Base-by-base conservation (phyloP, 225 moss, liverwort and hornwort species). In the Bryoerythrophyllum caledonicum region DNA sequence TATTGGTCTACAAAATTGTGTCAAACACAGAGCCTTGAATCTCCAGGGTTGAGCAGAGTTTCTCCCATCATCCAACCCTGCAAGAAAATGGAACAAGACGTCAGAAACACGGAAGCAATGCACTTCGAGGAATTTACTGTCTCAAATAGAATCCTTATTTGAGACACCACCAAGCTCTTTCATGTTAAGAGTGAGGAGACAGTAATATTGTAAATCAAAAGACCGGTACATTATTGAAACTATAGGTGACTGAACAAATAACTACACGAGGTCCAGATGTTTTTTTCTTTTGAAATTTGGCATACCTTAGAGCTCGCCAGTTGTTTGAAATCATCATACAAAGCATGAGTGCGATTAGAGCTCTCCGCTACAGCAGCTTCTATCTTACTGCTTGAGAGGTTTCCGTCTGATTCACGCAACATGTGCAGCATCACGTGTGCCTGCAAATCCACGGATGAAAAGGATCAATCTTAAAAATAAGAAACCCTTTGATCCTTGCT, bases 41-140 rank as follows among this genome's bases (percentile, higher is more conserved):
- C 90, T 79, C 90, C 91, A 25, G 92, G 92, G 74, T 87, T 90
- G 15, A 94, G 84, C 21, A 91, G 70, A 23, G 83, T 79, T 26
- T 94, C 91, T 30, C 85, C 86, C 90, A 95, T 93, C 80, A 93
- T 79, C 95, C 95, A 95, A 73, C 95, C 93, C 93, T 95, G 84
- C 61, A 69, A 68, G 48, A 21, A 58, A 71, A 63, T 10, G 12
- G 11, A 59, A 79, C 26, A 49, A 6, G 19, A 19, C 4, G 41
- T 69, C 35, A 43, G 63, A 17, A 27, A 43, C 37, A 23, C 32
- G 28, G n/a, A 51, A 65, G 32, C 32, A 65, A 12, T 24, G 72
- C 48, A 30, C 38, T 44, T 44, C n/a, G n/a, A n/a, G n/a, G n/a
- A n/a, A n/a, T n/a, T n/a, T n/a, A n/a, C n/a, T n/a, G n/a, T n/a